These are phyloP conservation scores for Santalum album DNA, from an alignment of 164 flowering plant genomes.

Conservation along the genomic window DNA sequence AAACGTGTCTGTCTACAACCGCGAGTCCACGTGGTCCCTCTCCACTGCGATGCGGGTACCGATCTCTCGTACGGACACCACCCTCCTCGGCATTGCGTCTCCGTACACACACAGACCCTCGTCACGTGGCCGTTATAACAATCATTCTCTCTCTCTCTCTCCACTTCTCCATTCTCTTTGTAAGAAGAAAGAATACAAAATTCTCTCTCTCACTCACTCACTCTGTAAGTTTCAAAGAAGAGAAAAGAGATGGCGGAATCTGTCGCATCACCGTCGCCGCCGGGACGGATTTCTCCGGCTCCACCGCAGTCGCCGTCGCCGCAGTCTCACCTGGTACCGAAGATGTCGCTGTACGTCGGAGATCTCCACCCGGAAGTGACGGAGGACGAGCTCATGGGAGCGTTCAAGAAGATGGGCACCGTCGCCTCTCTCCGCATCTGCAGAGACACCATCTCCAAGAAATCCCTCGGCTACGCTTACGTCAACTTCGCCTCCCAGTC, in stretches of 20 bases:
- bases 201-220: not conserved
- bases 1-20: no score
- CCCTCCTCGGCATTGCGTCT: no score
- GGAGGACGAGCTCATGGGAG: slow-evolving; percentile 13
- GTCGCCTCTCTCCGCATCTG: slow-evolving; percentile 19
- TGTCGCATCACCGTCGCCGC: not conserved
- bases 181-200: no score
- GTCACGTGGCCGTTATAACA: not conserved
- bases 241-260: not conserved
- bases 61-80: no score
- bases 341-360: slow-evolving; percentile 31
- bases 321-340: no score
- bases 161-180: not conserved
- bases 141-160: not conserved
- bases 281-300: not conserved
- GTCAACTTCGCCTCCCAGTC: slow-evolving; percentile 23
- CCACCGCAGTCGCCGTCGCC: slow-evolving; percentile 1
- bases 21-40: no score
- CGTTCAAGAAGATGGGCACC: slow-evolving; percentile 5
- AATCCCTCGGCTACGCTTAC: slow-evolving; percentile 36
- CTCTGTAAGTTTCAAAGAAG: not conserved
- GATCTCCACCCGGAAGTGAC: slow-evolving; percentile 30
- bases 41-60: not conserved
- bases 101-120: no score
- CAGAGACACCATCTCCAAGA: slow-evolving; percentile 12